Percentiles rank a stretch among this genome's conserved stretches.
Evolutionary conservation across 371 early-diverging fungal species (phyloP).

Genomic region (Saksenaea vasiformis): DNA sequence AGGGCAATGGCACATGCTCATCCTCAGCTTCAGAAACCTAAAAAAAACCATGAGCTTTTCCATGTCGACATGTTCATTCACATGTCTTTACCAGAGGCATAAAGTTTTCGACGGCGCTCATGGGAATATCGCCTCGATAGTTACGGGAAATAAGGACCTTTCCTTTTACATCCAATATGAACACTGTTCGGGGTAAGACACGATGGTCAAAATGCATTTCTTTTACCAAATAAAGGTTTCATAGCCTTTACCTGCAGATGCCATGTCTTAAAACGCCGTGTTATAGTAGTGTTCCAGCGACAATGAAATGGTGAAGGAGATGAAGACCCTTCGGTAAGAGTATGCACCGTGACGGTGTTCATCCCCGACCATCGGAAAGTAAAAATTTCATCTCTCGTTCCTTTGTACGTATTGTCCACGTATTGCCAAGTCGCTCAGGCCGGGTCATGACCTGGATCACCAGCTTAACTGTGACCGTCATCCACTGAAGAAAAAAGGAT

Average conservation of each 20-base stretch:
- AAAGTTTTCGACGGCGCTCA: slow-evolving; percentile 94
- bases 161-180: slow-evolving; percentile 93
- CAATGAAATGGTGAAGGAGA: neutral
- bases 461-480: too few species aligned
- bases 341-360: neutral
- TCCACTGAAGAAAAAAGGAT: too few species aligned
- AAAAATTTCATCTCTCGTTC: too few species aligned
- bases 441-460: too few species aligned
- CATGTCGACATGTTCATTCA: neutral
- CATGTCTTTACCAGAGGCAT: slow-evolving; percentile 81
- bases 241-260: slow-evolving; percentile 27
- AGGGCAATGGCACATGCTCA: slow-evolving; percentile 86
- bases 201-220: neutral
- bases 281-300: neutral
- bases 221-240: neutral
- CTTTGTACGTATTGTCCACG: too few species aligned
- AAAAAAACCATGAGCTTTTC: neutral
- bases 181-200: slow-evolving; percentile 45
- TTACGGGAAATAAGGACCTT: slow-evolving; percentile 94
- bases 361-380: neutral
- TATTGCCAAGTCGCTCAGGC: too few species aligned
- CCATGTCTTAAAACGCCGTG: slow-evolving; percentile 9
- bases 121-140: slow-evolving; percentile 84
- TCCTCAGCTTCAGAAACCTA: slow-evolving; percentile 86
- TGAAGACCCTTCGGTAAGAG: neutral